Evolutionary conservation across 176 grass and related monocot genomes (phyloP), one percentile per base, ranked within the genome.

Genomic region (Phoenix dactylifera): DNA sequence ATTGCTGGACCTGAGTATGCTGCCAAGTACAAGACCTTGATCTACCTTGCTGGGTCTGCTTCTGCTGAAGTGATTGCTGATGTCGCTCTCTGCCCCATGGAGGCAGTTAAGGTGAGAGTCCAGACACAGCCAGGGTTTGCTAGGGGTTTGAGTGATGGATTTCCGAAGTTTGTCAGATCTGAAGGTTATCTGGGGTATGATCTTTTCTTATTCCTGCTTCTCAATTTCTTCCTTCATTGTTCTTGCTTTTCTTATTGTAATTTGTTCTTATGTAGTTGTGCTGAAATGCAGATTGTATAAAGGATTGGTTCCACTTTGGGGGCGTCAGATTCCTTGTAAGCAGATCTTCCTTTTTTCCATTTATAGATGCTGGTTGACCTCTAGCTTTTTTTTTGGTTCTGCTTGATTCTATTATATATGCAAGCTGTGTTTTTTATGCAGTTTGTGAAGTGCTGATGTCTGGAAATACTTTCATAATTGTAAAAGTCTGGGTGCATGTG

Each of bases 61-160:
- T 92, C 93, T 76, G 87, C 87, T 79, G 93, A 98, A 65, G 78
- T 92, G n/a, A 98, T 98, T 63, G 93, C 93, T 64, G 93, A 92
- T 79, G 64, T 98, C 0, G 93, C 93, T 51, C 93, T 98, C 66
- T 98, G 93, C 70, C 93, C 93, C 60, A 76, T 98, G 62, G 93
- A 98, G 69, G 93, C 93, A 62, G 87, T 98, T 23, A 98, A 98
- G 81, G 93, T 98, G 15, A 80, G 93, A 71, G 93, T 98, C 53
- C 93, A 98, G 76, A 98, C 93, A 1, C 93, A 98, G 28, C 93
- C 87, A 49, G 93, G 93, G 24, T 98, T 98, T 55, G 93, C 93
- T 50, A 80, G 81, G 73, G 93, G 93, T 16, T 61, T 98, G 82
- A 80, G 84, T 20, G 93, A 98, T 68, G 93, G 93, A n/a, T 78